Conservation (phyloP, 2,329 filamentous ascomycete genomes). For the Zasmidium citrigriseum region DNA sequence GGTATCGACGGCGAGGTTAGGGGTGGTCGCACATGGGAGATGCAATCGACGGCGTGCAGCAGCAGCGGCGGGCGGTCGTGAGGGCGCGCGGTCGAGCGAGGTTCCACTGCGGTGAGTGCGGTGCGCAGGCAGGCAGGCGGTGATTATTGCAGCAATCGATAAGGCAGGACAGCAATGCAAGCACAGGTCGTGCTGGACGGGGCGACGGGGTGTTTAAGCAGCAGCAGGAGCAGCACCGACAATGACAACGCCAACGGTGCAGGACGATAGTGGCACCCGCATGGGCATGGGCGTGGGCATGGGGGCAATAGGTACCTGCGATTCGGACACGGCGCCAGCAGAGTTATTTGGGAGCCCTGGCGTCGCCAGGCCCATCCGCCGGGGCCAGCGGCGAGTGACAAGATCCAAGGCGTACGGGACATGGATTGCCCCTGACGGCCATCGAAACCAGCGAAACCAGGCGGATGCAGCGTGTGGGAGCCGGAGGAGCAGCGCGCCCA, state of each 20-base stretch:
- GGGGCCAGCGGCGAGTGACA: background rate
- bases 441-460: background rate
- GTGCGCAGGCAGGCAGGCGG: background rate
- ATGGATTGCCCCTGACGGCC: slow-evolving; percentile 12
- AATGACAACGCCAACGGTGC: too few relatives aligned
- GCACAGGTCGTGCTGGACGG: too few relatives aligned
- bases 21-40: background rate
- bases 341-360: background rate
- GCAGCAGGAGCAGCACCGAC: background rate
- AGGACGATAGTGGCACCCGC: too few relatives aligned
- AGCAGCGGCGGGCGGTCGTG: background rate
- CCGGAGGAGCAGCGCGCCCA: too few relatives aligned
- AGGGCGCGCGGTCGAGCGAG: too few relatives aligned
- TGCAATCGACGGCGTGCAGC: background rate
- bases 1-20: slow-evolving; percentile 1
- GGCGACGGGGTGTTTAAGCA: background rate
- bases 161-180: background rate
- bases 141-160: background rate
- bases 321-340: too few relatives aligned
- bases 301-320: too few relatives aligned
- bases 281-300: too few relatives aligned
- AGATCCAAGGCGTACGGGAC: slow-evolving; percentile 14
- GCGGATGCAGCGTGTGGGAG: slow-evolving; percentile 21
- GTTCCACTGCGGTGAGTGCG: background rate
- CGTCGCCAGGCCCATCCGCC: background rate